These are phyloP conservation scores for Apodospora peruviana DNA, from an alignment of 495 filamentous ascomycete species.

Conservation along the genomic window DNA sequence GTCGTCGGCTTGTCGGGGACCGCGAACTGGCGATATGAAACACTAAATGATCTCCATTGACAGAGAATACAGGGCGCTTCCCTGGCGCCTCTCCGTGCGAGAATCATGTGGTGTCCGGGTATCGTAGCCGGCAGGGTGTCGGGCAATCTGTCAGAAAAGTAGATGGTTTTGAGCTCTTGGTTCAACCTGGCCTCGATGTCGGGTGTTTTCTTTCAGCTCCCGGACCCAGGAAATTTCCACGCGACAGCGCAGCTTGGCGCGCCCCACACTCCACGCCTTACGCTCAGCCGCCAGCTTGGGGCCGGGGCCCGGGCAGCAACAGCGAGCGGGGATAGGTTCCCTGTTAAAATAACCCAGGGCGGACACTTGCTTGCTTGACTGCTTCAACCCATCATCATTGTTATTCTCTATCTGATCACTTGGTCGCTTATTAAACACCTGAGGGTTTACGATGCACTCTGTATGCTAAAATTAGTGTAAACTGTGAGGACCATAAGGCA, in stretches of 20 bases:
- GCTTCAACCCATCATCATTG: too few relatives aligned
- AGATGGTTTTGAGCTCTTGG: neutral
- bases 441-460: too few relatives aligned
- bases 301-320: too few relatives aligned
- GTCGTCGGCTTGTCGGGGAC: constrained; percentile 2
- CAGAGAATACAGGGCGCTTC: constrained; percentile 34
- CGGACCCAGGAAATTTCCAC: neutral
- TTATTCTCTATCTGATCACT: too few relatives aligned
- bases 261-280: neutral
- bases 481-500: too few relatives aligned
- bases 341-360: too few relatives aligned
- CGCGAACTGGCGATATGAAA: constrained; percentile 32
- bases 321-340: neutral
- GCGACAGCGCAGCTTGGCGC: neutral
- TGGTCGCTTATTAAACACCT: too few relatives aligned
- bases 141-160: constrained; percentile 16
- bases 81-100: constrained; percentile 13
- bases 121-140: neutral
- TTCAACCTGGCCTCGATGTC: neutral
- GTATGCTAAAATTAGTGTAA: too few relatives aligned
- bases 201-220: too few relatives aligned
- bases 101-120: constrained; percentile 17
- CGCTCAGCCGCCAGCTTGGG: neutral
- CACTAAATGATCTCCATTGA: constrained; percentile 44
- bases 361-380: too few relatives aligned